Evolutionary conservation across 257 asterid genomes (phyloP).

Genomic region (Paulownia fortunei): DNA sequence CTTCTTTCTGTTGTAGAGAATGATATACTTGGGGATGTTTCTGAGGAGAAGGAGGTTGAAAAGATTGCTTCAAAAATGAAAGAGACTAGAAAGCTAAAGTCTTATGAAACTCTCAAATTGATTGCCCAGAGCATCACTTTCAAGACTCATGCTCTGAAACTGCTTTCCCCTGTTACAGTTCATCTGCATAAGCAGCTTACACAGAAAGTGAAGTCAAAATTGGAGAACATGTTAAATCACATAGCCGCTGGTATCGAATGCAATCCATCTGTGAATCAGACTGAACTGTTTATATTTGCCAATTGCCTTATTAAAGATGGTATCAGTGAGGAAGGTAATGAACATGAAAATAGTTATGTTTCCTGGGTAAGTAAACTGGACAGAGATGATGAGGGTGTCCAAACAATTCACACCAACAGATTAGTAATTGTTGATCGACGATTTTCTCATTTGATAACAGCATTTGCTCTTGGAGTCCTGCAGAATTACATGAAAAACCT

Average conservation of each 20-base stretch:
- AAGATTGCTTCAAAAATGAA: constrained; percentile 96
- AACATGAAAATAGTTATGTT: constrained; percentile 33
- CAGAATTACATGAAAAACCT: constrained; percentile 67
- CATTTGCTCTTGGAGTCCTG: constrained; percentile 80
- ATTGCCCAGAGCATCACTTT: constrained; percentile 82
- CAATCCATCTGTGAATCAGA: constrained; percentile 79
- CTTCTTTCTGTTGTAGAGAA: constrained; percentile 71
- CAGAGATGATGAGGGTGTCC: constrained; percentile 40
- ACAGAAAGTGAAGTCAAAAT: constrained; percentile 69
- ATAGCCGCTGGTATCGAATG: constrained; percentile 79
- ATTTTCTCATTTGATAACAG: constrained; percentile 71
- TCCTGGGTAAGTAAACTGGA: constrained; percentile 30
- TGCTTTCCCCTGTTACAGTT: constrained; percentile 70
- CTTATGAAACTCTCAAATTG: constrained; percentile 84
- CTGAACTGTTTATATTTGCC: constrained; percentile 68
- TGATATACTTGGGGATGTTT: constrained; percentile 91
- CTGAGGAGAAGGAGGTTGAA: constrained; percentile 97
- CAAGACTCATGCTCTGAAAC: constrained; percentile 74
- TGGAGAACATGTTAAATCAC: constrained; percentile 80
- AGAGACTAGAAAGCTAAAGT: constrained; percentile 91
- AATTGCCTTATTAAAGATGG: constrained; percentile 76
- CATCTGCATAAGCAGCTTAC: constrained; percentile 73
- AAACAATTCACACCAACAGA: constrained; percentile 38
- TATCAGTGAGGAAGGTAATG: constrained; percentile 48
- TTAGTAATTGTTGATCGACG: constrained; percentile 59